Evolutionary conservation across 768 basidiomycete species (phyloP), one percentile per base, ranked within the genome.

Genomic region (Rickenella mellea): DNA sequence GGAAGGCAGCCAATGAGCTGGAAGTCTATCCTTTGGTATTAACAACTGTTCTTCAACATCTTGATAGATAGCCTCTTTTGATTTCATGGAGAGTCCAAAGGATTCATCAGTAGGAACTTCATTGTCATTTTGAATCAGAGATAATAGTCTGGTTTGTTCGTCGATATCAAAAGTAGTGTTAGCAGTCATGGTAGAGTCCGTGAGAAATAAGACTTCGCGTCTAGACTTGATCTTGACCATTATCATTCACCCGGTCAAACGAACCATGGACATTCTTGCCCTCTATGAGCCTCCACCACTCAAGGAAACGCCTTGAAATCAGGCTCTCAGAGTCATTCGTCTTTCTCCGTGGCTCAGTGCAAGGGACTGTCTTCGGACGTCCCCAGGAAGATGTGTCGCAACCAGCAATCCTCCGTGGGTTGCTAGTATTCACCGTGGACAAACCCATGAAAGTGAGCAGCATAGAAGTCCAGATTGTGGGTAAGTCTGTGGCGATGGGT

Each of bases 391-490:
- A 58, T 14, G 46, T 52, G 35, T 19, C 40, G 29, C 65, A 61
- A 3, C 76, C 80, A 0, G 73, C 80, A 14, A 61, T 80, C 53
- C 63, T 87, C 11, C 65, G 83, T 37, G 83, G 83, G 8, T 60
- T 85, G 4, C 66, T 86, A 43, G 76, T 73, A 1, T 63, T 87
- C 44, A 68, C 65, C 11, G 61, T 85, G 29, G 65, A 66, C 25
- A 94, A 94, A 56, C 79, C 91, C 0, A 91, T 79, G 41, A 80
- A 80, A 57, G 80, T 99, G 50, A 80, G 83, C 25, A 84, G 80
- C 52, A 92, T 99, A 44, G 81, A 82, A 42, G 68, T 96, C 29
- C 77, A 81, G 56, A 63, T 99, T 17, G 67, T 78, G 33, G 92
- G 86, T 2, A 82, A 69, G 45, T 69, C 80, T 2, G 63, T 69